Evolutionary conservation across 2,329 filamentous ascomycete genomes (phyloP), one percentile per base, ranked within the genome.

Genomic region (Microcyclosporella mali): DNA sequence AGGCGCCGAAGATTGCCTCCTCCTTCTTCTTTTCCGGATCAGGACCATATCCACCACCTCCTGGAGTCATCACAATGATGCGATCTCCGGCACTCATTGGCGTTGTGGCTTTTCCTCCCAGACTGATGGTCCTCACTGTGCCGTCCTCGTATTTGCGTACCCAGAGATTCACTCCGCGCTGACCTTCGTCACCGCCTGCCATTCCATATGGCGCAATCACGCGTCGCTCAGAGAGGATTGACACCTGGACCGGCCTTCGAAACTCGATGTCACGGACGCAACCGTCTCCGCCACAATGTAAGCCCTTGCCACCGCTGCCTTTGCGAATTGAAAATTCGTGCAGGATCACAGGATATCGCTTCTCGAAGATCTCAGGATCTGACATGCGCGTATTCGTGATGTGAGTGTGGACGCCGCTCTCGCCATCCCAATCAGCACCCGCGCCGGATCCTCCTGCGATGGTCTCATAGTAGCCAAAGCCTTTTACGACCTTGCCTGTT

Each of bases 61-160:
- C 85, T 2, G 85, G 85, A 3, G 85, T 89, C 49, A 73, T 74
- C n/a, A 90, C 72, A 41, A 89, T 83, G 57, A 89, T 88, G 6
- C 84, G 70, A 58, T 90, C 85, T 0, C 85, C 85, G 1, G 79
- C 71, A 57, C 78, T 72, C 83, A 90, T 88, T 9, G 75, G 73
- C 11, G 84, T 84, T 16, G 80, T 86, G 54, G 88, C 89, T 37
- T 54, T 54, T 4, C 49, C 51, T 15, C 55, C 55, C 9, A 57
- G 44, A 31, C 51, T 56, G 27, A 57, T 52, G n/a, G 37, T 41
- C 21, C 50, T 43, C 11, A 42, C 45, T 3, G 41, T 47, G 19
- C 50, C 50, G 43, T 51, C 47, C 16, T 43, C 34, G 9, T 58
- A 48, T 33, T 61, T 57, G 0, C 52, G 51, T 10, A 63, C 44